Base-by-base conservation (phyloP, 2,329 filamentous ascomycete species). In the Ophiostoma australiae region DNA sequence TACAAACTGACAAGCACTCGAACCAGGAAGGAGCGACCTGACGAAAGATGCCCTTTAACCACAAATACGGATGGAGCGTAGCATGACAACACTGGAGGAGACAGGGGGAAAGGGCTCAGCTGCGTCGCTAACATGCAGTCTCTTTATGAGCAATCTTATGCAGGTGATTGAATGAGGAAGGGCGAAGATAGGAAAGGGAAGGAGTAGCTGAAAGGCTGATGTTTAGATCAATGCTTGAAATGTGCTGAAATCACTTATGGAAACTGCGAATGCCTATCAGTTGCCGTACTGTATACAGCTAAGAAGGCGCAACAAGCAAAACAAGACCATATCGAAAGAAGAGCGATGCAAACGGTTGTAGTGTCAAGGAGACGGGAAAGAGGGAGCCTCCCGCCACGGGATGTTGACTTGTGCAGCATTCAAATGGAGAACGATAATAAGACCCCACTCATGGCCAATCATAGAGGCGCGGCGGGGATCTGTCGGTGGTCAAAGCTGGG, bases 331-430 rank as follows among this genome's bases (percentile, higher is more conserved):
- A 41, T 41, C 39, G 17, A 17, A 52, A 20, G 17, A 17, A 48
- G 5, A 20, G 48, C 17, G n/a, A 20, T 52, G 48, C 17, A 52
- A 41, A 41, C 39, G 39, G 15, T 10, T 39, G 44, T 15, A 23
- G 48, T 23, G 23, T 7, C 1, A 23, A 23, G 48, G n/a, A 55
- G 48, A 55, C 7, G 58, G 58, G 15, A n/a, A 66, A 4, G 35
- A 37, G 17, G 63, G 35, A 66, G 63, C 63, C 61, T 66, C 61
- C 61, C 61, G 15, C 8, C 31, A 65, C 35, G 58, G 13, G 27
- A 37, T 66, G 31, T 66, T 66, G 61, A 66, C 33, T 39, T 66
- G 63, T 20, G n/a, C 4, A 23, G n/a, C 10, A 58, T 13, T 58
- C 11, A 10, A 31, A 27, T 58, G 44, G 44, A 48, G 44, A 48